Conservation (phyloP, 1,284 basidiomycete species). For the Schizophyllum amplum region DNA sequence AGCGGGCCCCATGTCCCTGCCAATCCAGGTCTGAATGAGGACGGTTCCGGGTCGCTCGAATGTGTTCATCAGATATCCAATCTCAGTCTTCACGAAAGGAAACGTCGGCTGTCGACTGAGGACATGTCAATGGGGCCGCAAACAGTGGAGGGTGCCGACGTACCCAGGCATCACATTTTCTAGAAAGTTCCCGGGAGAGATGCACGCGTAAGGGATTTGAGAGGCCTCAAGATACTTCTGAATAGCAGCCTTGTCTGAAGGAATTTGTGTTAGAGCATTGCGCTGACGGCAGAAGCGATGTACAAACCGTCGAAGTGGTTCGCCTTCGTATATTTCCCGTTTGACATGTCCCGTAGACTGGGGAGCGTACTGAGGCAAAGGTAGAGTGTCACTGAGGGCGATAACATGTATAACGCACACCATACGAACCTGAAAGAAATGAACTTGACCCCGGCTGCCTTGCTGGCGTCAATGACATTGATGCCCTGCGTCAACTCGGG, state of each 20-base stretch:
- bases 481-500: constrained; percentile 26
- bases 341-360: constrained; percentile 1
- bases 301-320: constrained; percentile 4
- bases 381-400: constrained; percentile 16
- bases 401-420: not conserved
- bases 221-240: constrained; percentile 20
- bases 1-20: constrained; percentile 4
- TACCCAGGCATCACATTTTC: constrained; percentile 2
- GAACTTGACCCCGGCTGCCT: constrained; percentile 19
- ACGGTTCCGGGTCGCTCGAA: not conserved
- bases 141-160: not conserved
- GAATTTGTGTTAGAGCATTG: not conserved
- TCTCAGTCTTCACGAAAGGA: constrained; percentile 1
- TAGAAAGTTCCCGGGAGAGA: constrained; percentile 8
- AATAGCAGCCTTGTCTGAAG: constrained; percentile 21
- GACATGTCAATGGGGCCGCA: not conserved
- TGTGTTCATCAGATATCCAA: constrained; percentile 3
- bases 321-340: constrained; percentile 4
- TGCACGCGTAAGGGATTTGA: constrained; percentile 17
- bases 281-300: not conserved
- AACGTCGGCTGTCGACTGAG: not conserved
- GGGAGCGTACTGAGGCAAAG: constrained; percentile 16
- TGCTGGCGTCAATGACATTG: constrained; percentile 29
- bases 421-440: constrained; percentile 21
- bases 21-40: constrained; percentile 3